Base-by-base conservation (phyloP, 352 stramenopile genomes). In the Globisporangium perplexum region DNA sequence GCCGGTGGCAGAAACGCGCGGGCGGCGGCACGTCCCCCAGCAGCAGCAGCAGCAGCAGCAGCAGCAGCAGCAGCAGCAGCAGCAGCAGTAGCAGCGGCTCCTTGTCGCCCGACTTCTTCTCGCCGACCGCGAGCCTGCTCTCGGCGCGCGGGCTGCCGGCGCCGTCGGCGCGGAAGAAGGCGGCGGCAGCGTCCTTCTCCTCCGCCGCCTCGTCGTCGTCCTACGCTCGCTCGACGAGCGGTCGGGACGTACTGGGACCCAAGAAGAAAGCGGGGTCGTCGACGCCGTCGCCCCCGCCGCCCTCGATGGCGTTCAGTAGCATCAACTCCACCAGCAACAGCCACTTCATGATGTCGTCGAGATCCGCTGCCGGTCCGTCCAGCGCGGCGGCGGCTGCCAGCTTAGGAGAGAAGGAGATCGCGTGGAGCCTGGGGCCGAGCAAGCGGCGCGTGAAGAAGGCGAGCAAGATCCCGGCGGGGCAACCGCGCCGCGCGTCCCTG, bases 361-460 rank as follows among this genome's bases (percentile, higher is more conserved):
- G 53, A 7, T 46, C 52, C 8, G 47, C 28, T 20, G 10, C 11
- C 18, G 20, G 7, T 36, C 14, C 30, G n/a, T 35, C 31, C 31
- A 33, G 5, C 35, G 44, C 44, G 14, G 6, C 17, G 17, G 53
- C 47, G 7, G 56, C 31, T 33, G 12, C 38, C 18, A 24, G 4
- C 5, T 12, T 45, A 7, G 18, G 4, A 7, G 41, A 46, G n/a
- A 12, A 17, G 15, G 59, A 59, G 22, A 66, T 66, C 35, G 24
- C 20, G 55, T 66, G 59, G 59, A 63, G 44, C 22, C n/a, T 71
- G 43, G 68, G 57, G 6, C 65, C 71, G 39, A 77, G 50, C 44
- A 78, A 78, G 36, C 62, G 73, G 1, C 53, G 52, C 22, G 53
- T 62, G 12, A 76, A 65, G 56, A 75, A 71, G 50, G 67, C 31